Evolutionary conservation across 768 basidiomycete genomes (phyloP).

Genomic region (Tricholoma sp.): DNA sequence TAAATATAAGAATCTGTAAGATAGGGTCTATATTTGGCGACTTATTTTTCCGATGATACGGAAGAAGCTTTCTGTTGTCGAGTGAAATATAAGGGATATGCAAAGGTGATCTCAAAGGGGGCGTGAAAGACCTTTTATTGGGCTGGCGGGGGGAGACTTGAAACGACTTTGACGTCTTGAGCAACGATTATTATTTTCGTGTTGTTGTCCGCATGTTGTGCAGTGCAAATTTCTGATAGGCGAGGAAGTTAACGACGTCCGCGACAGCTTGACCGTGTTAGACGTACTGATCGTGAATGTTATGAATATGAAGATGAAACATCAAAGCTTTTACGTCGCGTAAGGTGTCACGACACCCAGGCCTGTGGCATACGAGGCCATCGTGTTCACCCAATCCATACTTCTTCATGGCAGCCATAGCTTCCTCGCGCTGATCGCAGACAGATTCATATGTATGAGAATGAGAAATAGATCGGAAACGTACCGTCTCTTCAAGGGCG

Average conservation of each 20-base stretch:
- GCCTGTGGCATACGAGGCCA: constrained; percentile 37
- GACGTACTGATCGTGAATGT: constrained; percentile 40
- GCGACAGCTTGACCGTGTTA: constrained; percentile 1
- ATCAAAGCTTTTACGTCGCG: constrained; percentile 38
- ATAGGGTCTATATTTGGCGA: neutral
- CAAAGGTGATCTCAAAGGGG: neutral
- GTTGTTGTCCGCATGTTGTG: constrained; percentile 17
- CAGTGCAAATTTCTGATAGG: constrained; percentile 17
- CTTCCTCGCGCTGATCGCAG: constrained; percentile 31
- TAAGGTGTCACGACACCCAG: constrained; percentile 41
- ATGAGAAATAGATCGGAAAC: constrained; percentile 15
- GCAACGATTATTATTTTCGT: constrained; percentile 24
- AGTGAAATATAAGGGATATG: neutral
- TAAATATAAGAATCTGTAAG: neutral
- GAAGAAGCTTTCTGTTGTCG: constrained; percentile 7
- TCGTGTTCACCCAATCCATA: constrained; percentile 21
- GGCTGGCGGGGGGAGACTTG: constrained; percentile 10
- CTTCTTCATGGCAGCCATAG: constrained; percentile 22
- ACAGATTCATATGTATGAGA: neutral
- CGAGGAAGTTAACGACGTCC: neutral
- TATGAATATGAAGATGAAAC: constrained; percentile 53
- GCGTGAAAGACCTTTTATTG: constrained; percentile 9
- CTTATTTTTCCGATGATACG: constrained; percentile 8
- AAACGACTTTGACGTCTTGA: constrained; percentile 1
- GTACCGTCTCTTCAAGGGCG: constrained; percentile 35